phyloP scores from a whole-genome alignment of 345 rosid species.

The Aquilaria malaccensis region DNA sequence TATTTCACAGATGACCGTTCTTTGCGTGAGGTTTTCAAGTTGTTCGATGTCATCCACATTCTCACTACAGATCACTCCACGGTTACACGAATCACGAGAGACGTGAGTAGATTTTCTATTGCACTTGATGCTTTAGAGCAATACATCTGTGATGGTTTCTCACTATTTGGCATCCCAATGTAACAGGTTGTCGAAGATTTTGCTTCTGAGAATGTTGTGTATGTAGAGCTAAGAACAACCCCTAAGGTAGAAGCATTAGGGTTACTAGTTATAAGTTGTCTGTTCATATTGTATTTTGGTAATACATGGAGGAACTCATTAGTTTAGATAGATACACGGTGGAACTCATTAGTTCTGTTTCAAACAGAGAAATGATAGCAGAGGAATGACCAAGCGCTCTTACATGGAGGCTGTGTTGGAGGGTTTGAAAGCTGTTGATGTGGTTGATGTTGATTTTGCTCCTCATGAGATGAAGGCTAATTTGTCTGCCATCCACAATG shows the following conservation, averaged over 20 bases:
- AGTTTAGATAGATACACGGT: slow-evolving; percentile 8
- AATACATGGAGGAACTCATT: slow-evolving; percentile 10
- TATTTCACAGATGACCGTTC: slow-evolving; percentile 56
- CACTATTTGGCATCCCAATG: background rate
- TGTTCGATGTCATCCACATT: slow-evolving; percentile 78
- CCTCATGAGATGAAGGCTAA: slow-evolving; percentile 17
- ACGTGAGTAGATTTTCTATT: slow-evolving; percentile 31
- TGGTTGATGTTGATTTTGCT: slow-evolving; percentile 55
- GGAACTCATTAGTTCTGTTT: slow-evolving; percentile 9
- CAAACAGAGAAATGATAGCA: slow-evolving; percentile 59
- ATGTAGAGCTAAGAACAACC: slow-evolving; percentile 87
- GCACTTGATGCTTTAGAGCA: background rate
- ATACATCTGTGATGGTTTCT: background rate
- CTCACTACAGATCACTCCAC: slow-evolving; percentile 78
- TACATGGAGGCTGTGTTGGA: slow-evolving; percentile 87
- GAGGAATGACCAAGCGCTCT: slow-evolving; percentile 90
- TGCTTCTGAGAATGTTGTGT: slow-evolving; percentile 83
- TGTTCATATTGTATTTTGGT: background rate
- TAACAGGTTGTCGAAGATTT: slow-evolving; percentile 85
- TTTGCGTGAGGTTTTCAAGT: slow-evolving; percentile 69
- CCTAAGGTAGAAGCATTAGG: slow-evolving; percentile 60
- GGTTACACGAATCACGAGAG: slow-evolving; percentile 70
- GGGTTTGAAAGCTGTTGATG: slow-evolving; percentile 54
- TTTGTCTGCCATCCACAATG: slow-evolving; percentile 15
- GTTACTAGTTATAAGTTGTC: background rate